phyloP scores from a whole-genome alignment of 495 filamentous ascomycete genomes.

The Sporormia fimetaria region DNA sequence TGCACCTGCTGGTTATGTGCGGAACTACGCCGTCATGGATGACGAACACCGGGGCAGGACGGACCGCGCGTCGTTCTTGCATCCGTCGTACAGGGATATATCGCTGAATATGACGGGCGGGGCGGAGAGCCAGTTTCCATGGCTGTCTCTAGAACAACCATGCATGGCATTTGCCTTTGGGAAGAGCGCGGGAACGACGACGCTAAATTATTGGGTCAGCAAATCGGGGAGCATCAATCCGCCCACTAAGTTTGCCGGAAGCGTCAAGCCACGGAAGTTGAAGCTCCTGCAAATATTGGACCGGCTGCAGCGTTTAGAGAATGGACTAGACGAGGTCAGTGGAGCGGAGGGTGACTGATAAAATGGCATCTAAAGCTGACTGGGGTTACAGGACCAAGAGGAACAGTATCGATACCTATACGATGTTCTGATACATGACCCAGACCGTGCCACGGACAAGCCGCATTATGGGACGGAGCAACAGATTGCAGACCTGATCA shows the following conservation, averaged over 20 bases:
- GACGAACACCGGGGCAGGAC: slow-evolving; percentile 22
- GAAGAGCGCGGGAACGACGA: slow-evolving; percentile 46
- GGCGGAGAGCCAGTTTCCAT: slow-evolving; percentile 37
- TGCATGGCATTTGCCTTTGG: slow-evolving; percentile 52
- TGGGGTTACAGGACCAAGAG: slow-evolving; percentile 26
- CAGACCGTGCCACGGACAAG: slow-evolving; percentile 29
- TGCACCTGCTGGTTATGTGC: slow-evolving; percentile 21
- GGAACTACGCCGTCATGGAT: slow-evolving; percentile 30
- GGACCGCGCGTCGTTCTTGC: slow-evolving; percentile 23
- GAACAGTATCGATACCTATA: slow-evolving; percentile 32
- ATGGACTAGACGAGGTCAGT: slow-evolving; percentile 47
- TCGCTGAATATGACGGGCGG: slow-evolving; percentile 28
- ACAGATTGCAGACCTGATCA: slow-evolving; percentile 57
- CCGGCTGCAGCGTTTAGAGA: slow-evolving; percentile 44
- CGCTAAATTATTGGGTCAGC: slow-evolving; percentile 47
- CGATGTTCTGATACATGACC: slow-evolving; percentile 36
- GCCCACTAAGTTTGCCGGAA: slow-evolving; percentile 41
- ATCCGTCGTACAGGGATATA: slow-evolving; percentile 26
- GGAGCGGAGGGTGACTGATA: not conserved
- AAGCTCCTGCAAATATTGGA: slow-evolving; percentile 42
- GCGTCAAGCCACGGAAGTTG: slow-evolving; percentile 42
- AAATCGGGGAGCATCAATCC: slow-evolving; percentile 38
- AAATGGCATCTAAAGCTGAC: slow-evolving; percentile 14
- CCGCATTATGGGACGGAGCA: slow-evolving; percentile 46
- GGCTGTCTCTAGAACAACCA: slow-evolving; percentile 56